Conservation (phyloP, 2,329 filamentous ascomycete species). For the Mariannaea sp. region DNA sequence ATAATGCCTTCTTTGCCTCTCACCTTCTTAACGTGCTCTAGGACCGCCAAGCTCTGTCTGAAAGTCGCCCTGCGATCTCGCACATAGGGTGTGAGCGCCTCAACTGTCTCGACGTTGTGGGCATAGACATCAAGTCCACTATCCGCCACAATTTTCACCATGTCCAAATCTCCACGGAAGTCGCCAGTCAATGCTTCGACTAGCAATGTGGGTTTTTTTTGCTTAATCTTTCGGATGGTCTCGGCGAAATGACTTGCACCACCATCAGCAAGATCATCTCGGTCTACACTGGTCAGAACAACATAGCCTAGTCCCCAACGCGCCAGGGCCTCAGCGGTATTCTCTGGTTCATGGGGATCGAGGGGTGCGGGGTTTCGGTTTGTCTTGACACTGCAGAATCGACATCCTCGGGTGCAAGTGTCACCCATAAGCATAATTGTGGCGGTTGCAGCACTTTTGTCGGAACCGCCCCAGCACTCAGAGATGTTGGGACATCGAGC, state of each 20-base stretch:
- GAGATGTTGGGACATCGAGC: conserved; percentile 96
- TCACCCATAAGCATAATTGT: conserved; percentile 99
- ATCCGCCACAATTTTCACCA: conserved; percentile 81
- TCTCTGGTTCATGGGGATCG: conserved; percentile 94
- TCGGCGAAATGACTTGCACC: conserved; percentile 90
- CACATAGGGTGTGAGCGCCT: conserved; percentile 86
- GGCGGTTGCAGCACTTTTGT: conserved; percentile 88
- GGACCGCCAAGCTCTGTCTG: conserved; percentile 78
- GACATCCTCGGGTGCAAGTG: conserved; percentile 93
- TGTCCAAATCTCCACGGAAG: conserved; percentile 81
- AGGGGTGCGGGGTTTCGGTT: conserved; percentile 74
- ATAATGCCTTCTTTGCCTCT: conserved; percentile 73
- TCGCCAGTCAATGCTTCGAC: conserved; percentile 89
- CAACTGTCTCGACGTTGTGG: conserved; percentile 95
- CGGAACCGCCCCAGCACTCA: conserved; percentile 93
- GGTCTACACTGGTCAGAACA: conserved; percentile 90
- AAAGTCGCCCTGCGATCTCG: conserved; percentile 90
- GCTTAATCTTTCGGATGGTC: conserved; percentile 92
- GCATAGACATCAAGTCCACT: conserved; percentile 96
- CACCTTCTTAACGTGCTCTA: conserved; percentile 80
- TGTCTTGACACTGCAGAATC: conserved; percentile 98
- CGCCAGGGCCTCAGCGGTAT: conserved; percentile 90
- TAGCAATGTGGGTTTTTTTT: conserved; percentile 74
- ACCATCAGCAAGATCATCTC: conserved; percentile 88
- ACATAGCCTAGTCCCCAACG: conserved; percentile 97